These are phyloP conservation scores for Byssothecium circinans DNA, from an alignment of 2,329 filamentous ascomycete species.

Conservation along the genomic window DNA sequence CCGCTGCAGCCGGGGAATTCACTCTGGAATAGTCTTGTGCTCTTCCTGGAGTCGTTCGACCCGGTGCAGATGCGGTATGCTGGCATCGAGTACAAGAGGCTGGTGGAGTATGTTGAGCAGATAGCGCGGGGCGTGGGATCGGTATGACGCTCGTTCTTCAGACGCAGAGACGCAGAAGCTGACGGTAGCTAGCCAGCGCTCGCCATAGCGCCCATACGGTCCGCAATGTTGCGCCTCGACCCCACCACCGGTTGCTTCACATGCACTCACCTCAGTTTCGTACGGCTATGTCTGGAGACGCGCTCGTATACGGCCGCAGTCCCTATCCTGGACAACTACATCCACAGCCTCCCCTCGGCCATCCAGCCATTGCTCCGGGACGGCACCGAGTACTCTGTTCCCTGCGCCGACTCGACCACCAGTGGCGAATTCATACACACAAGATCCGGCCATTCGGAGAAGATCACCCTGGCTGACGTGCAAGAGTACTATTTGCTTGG, in stretches of 20 bases:
- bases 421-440: slow-evolving; percentile 62
- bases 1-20: slow-evolving; percentile 47
- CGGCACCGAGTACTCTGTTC: slow-evolving; percentile 42
- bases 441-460: slow-evolving; percentile 59
- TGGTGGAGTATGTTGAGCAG: slow-evolving; percentile 47
- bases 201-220: slow-evolving; percentile 45
- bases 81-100: slow-evolving; percentile 49
- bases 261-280: slow-evolving; percentile 61
- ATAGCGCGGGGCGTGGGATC: slow-evolving; percentile 34
- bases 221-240: slow-evolving; percentile 67
- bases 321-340: slow-evolving; percentile 64
- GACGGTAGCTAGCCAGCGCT: slow-evolving; percentile 31
- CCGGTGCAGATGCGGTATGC: slow-evolving; percentile 58
- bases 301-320: slow-evolving; percentile 59
- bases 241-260: slow-evolving; percentile 68
- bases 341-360: slow-evolving; percentile 64
- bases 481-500: slow-evolving; percentile 57
- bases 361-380: slow-evolving; percentile 33
- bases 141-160: slow-evolving; percentile 24
- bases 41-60: slow-evolving; percentile 55
- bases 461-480: slow-evolving; percentile 56
- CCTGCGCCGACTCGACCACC: slow-evolving; percentile 46
- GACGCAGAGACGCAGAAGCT: background rate
- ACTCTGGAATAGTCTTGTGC: slow-evolving; percentile 54
- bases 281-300: slow-evolving; percentile 59